These are phyloP conservation scores for Nidula microcarpa DNA, from an alignment of 768 basidiomycete genomes.

Conservation along the genomic window DNA sequence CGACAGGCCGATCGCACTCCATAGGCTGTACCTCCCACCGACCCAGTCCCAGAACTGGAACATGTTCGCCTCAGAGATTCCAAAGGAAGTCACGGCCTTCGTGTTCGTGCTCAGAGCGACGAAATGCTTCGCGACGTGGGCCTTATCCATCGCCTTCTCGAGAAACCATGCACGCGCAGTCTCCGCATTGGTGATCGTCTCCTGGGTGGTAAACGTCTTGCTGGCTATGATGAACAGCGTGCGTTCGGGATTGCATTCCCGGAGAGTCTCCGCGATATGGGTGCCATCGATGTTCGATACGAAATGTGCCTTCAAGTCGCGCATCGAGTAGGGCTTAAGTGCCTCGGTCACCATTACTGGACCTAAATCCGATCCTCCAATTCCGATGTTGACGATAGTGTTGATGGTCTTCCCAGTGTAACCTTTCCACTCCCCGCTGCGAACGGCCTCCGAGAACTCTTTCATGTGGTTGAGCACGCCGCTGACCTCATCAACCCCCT, in stretches of 20 bases:
- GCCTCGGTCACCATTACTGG: slow-evolving; percentile 99
- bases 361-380: slow-evolving; percentile 96
- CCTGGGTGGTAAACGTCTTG: slow-evolving; percentile 99
- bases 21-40: slow-evolving; percentile 95
- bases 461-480: slow-evolving; percentile 89
- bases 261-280: slow-evolving; percentile 87
- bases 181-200: slow-evolving; percentile 98
- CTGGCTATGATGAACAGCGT: slow-evolving; percentile 98
- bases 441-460: slow-evolving; percentile 79
- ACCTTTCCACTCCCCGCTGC: slow-evolving; percentile 91
- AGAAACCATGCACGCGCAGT: slow-evolving; percentile 96
- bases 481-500: slow-evolving; percentile 78
- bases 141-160: slow-evolving; percentile 72
- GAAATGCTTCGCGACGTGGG: slow-evolving; percentile 97
- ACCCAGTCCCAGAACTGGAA: slow-evolving; percentile 99
- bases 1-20: slow-evolving; percentile 96
- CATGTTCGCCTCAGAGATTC: slow-evolving; percentile 91
- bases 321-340: slow-evolving; percentile 88
- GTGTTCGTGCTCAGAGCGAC: slow-evolving; percentile 98
- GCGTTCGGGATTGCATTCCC: slow-evolving; percentile 80
- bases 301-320: slow-evolving; percentile 83
- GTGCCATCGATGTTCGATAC: slow-evolving; percentile 99
- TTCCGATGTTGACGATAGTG: slow-evolving; percentile 97
- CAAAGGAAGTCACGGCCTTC: slow-evolving; percentile 88
- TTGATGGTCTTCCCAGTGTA: slow-evolving; percentile 95